These are phyloP conservation scores for Cercospora sp. DNA, from an alignment of 2,329 filamentous ascomycete genomes.

Conservation along the genomic window DNA sequence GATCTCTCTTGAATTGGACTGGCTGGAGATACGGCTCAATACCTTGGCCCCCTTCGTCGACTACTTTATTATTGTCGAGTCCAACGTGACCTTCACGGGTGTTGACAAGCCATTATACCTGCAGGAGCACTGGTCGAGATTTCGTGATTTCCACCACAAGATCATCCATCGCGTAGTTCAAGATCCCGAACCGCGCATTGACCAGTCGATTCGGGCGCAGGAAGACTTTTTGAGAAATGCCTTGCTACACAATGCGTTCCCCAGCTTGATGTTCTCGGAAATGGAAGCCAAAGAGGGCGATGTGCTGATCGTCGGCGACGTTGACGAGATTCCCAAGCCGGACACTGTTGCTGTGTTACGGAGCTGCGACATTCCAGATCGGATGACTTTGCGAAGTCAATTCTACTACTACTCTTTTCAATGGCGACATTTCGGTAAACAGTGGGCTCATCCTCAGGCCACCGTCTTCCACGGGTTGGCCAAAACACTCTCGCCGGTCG, in stretches of 20 bases:
- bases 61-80: constrained; percentile 66
- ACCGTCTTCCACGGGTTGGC: constrained; percentile 54
- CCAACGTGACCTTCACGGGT: constrained; percentile 59
- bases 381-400: constrained; percentile 32
- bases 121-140: constrained; percentile 54
- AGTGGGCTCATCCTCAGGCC: constrained; percentile 62
- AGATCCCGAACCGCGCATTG: constrained; percentile 43
- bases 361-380: constrained; percentile 31
- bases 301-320: constrained; percentile 60
- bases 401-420: constrained; percentile 38
- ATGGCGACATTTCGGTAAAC: constrained; percentile 33
- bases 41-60: constrained; percentile 60
- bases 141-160: constrained; percentile 57
- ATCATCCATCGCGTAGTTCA: constrained; percentile 61
- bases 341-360: constrained; percentile 30
- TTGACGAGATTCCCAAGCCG: constrained; percentile 58
- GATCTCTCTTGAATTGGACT: constrained; percentile 64
- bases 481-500: constrained; percentile 54
- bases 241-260: constrained; percentile 59
- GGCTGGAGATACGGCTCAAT: constrained; percentile 64
- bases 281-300: constrained; percentile 51
- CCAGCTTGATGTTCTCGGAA: constrained; percentile 45
- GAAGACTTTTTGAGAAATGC: constrained; percentile 58
- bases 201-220: constrained; percentile 51
- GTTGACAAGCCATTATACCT: constrained; percentile 57